Percentiles rank a stretch among this genome's conserved stretches.
Conservation (phyloP, 1,284 basidiomycete genomes). For the Papiliotrema terrestris region DNA sequence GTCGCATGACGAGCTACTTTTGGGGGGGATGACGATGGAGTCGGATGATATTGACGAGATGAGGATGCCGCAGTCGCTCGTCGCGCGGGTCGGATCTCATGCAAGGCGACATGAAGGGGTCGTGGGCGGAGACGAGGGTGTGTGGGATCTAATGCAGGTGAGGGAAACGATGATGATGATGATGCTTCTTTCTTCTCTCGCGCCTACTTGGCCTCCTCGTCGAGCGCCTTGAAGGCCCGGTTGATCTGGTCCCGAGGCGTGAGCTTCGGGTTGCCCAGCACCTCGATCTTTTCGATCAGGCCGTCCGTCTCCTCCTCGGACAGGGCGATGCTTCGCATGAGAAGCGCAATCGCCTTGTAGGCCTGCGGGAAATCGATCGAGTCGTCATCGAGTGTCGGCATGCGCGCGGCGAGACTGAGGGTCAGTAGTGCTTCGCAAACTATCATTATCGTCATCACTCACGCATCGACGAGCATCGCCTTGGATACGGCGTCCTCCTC, state of each 20-base stretch:
- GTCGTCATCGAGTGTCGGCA: constrained; percentile 78
- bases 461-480: constrained; percentile 60
- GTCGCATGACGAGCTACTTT: too few relatives aligned
- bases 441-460: constrained; percentile 12
- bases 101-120: too few relatives aligned
- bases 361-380: constrained; percentile 86
- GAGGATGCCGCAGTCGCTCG: too few relatives aligned
- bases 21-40: too few relatives aligned
- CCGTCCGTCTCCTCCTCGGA: constrained; percentile 57
- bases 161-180: too few relatives aligned
- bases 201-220: constrained; percentile 24
- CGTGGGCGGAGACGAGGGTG: too few relatives aligned
- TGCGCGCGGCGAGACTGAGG: constrained; percentile 60
- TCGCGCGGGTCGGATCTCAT: too few relatives aligned
- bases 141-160: too few relatives aligned
- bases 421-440: too few relatives aligned
- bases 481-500: constrained; percentile 57
- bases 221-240: constrained; percentile 32
- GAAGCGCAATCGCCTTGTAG: constrained; percentile 67
- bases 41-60: too few relatives aligned
- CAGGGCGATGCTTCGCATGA: constrained; percentile 65
- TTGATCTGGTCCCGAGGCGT: constrained; percentile 44
- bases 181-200: too few relatives aligned
- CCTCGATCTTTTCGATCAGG: constrained; percentile 42
- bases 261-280: constrained; percentile 37